Evolutionary conservation across 2,329 filamentous ascomycete species (phyloP).

Genomic region (Colletotrichum sp.): DNA sequence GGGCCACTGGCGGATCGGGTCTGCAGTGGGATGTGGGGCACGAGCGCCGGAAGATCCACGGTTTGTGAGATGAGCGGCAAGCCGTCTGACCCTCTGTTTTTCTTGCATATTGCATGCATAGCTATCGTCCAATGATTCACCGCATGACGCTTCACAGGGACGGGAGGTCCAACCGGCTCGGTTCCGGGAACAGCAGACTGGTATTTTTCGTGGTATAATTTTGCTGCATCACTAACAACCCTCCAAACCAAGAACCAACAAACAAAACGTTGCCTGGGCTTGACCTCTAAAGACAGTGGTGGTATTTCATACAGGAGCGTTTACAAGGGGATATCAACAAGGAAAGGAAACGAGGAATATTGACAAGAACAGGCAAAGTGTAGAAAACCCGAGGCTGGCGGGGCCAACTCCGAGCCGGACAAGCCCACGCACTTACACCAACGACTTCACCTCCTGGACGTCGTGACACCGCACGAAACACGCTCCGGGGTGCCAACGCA

Average conservation of each 20-base stretch:
- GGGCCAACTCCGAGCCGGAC: background rate
- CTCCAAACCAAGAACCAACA: background rate
- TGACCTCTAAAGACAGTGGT: background rate
- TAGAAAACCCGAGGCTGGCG: background rate
- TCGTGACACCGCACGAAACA: background rate
- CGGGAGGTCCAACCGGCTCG: background rate
- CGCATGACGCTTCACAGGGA: background rate
- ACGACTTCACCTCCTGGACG: background rate
- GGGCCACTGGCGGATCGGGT: background rate
- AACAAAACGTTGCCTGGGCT: background rate
- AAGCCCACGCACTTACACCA: background rate
- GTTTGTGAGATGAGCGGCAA: background rate
- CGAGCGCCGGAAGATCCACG: background rate
- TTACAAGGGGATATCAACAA: conserved; percentile 18
- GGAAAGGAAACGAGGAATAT: background rate
- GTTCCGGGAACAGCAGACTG: background rate
- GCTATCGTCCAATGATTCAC: background rate
- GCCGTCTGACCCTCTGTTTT: background rate
- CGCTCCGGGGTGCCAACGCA: background rate
- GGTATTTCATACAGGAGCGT: conserved; percentile 3
- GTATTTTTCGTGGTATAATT: background rate
- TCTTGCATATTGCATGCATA: background rate
- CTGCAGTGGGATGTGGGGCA: background rate
- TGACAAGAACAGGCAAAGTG: background rate
- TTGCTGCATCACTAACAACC: background rate